Conservation (phyloP, 306 rosid species). For the Rubus idaeus region DNA sequence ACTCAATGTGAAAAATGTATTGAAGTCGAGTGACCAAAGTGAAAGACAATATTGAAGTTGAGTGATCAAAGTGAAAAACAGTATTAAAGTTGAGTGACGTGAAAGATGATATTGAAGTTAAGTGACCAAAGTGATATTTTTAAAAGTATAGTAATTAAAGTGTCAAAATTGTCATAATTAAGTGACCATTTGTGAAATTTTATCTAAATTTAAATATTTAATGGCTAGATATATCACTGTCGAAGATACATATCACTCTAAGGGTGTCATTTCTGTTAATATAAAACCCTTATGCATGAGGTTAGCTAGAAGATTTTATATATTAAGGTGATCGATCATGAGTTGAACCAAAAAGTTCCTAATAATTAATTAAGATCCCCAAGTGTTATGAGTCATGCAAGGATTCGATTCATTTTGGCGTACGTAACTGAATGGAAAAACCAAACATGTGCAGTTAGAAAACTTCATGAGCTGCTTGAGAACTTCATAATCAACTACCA, state of each 20-base stretch:
- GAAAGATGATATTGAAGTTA: too few species aligned
- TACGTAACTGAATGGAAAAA: background rate
- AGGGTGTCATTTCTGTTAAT: background rate
- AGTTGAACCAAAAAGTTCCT: background rate
- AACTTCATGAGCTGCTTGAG: background rate
- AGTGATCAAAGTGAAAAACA: too few species aligned
- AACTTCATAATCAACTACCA: background rate
- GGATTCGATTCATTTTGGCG: background rate
- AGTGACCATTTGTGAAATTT: too few species aligned
- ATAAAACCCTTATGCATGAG: background rate
- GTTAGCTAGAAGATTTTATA: background rate
- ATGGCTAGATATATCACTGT: background rate
- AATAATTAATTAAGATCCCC: background rate
- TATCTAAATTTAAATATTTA: too few species aligned
- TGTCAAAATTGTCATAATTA: too few species aligned
- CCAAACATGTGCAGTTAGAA: background rate
- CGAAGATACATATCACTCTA: background rate
- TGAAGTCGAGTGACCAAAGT: too few species aligned
- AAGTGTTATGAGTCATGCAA: background rate
- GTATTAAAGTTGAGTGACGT: too few species aligned
- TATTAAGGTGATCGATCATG: background rate
- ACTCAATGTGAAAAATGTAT: too few species aligned
- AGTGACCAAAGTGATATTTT: too few species aligned
- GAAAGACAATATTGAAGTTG: too few species aligned
- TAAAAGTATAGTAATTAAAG: too few species aligned